Evolutionary conservation across 1,284 basidiomycete species (phyloP), one percentile per base, ranked within the genome.

Genomic region (Polyporus tsugae): DNA sequence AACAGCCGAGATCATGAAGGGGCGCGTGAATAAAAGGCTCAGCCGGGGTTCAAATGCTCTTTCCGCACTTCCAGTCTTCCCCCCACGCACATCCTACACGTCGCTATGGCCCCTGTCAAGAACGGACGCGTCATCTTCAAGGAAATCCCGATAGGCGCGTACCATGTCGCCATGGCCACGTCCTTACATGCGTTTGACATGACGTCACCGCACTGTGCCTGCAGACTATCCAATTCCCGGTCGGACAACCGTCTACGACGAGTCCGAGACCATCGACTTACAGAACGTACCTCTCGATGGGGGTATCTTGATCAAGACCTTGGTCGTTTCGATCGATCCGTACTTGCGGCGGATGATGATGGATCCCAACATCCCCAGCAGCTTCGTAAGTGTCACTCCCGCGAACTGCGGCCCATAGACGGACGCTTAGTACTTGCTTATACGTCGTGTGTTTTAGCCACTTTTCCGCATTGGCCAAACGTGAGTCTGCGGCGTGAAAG

Each of bases 281-380:
- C 84, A 87, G 5, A 83, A 70, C 25, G 82, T 83, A 1, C 74
- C 82, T 7, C 77, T 89, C 19, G 77, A 87, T 62, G 88, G 87
- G n/a, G 86, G 86, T 11, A 1, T 77, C 87, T 77, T 89, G n/a
- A 70, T 86, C 63, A 87, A 88, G 77, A 80, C 81, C 1, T 78
- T 87, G n/a, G 80, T 81, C 0, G 71, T 86, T 7, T 83, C 80
- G 6, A 78, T 86, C 39, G 86, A 87, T 70, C 86, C 86, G 0
- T 87, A 86, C 76, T 73, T 86, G 75, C 75, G 79, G n/a, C 73
- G 72, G 13, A 62, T 73, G 41, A 80, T 86, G 85, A 74, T 78
- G 1, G 73, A 69, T 11, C 69, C 75, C 0, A 63, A 57, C 4
- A 63, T 70, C 61, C 29, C 63, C 19, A 66, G 67, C 38, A 63